Evolutionary conservation across 2,329 filamentous ascomycete species (phyloP).

Genomic region (Colletotrichum sp.): DNA sequence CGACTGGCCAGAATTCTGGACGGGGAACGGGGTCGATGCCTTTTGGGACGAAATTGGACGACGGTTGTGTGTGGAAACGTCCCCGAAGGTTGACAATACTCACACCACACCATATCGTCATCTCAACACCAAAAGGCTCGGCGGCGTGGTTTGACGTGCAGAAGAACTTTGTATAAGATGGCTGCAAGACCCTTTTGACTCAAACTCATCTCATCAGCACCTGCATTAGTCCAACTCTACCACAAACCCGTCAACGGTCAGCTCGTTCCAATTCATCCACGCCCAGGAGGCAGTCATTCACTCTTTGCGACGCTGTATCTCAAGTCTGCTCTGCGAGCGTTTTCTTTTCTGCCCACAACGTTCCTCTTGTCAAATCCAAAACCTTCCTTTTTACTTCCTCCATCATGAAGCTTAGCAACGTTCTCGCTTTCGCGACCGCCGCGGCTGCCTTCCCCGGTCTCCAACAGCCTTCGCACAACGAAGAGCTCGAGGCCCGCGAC

Average conservation of each 20-base stretch:
- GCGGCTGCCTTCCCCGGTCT: conserved; percentile 20
- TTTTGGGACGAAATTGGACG: neutral
- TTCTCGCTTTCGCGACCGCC: conserved; percentile 18
- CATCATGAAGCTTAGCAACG: conserved; percentile 22
- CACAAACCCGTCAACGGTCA: neutral
- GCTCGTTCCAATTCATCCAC: neutral
- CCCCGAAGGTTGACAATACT: neutral
- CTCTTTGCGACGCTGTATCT: neutral
- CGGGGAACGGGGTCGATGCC: neutral
- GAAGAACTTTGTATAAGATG: conserved; percentile 14
- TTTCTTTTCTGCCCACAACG: neutral
- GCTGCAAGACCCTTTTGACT: neutral
- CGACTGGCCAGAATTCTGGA: neutral
- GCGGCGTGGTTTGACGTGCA: neutral
- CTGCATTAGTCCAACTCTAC: neutral
- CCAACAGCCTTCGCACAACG: neutral
- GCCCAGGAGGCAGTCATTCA: conserved; percentile 19
- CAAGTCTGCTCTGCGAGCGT: neutral
- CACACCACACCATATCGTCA: neutral
- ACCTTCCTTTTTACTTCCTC: neutral
- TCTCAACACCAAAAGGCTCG: neutral
- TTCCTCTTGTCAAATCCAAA: neutral
- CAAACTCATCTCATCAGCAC: conserved; percentile 1
- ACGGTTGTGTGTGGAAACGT: neutral
- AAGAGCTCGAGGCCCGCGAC: neutral